Conservation (phyloP, 2,329 filamentous ascomycete genomes). For the Exophiala oligosperma region DNA sequence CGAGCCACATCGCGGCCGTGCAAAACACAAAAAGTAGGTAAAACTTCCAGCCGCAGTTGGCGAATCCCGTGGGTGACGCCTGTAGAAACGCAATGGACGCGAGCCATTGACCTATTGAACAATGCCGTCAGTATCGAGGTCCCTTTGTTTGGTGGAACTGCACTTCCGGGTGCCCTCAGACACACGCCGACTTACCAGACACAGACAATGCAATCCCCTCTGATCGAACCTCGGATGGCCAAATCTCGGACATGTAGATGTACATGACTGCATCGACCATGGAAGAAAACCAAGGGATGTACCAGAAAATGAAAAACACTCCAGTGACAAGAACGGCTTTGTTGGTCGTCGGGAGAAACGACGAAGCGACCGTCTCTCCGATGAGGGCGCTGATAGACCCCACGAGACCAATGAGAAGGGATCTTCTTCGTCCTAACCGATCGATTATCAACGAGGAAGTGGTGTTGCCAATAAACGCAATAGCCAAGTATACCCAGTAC, state of each 20-base stretch:
- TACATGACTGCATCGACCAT: background rate
- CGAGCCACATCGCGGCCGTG: background rate
- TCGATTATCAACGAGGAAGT: background rate
- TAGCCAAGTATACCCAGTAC: background rate
- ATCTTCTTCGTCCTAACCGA: background rate
- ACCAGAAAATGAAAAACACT: background rate
- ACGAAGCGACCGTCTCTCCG: background rate
- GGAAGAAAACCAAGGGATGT: background rate
- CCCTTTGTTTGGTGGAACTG: no score
- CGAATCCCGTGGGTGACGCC: constrained; percentile 28
- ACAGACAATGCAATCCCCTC: background rate
- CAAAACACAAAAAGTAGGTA: constrained; percentile 28
- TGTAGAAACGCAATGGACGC: background rate
- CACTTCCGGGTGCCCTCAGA: no score
- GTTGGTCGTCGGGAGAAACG: background rate
- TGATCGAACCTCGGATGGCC: background rate
- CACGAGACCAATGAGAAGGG: background rate
- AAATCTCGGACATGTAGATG: background rate
- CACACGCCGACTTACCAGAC: background rate
- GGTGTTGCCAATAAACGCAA: background rate
- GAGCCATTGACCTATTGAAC: background rate
- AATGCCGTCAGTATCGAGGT: background rate
- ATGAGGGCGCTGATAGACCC: background rate
- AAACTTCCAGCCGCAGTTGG: constrained; percentile 34
- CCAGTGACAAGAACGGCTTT: background rate